Conservation (phyloP, 345 rosid species). For the Acer yangbiense region DNA sequence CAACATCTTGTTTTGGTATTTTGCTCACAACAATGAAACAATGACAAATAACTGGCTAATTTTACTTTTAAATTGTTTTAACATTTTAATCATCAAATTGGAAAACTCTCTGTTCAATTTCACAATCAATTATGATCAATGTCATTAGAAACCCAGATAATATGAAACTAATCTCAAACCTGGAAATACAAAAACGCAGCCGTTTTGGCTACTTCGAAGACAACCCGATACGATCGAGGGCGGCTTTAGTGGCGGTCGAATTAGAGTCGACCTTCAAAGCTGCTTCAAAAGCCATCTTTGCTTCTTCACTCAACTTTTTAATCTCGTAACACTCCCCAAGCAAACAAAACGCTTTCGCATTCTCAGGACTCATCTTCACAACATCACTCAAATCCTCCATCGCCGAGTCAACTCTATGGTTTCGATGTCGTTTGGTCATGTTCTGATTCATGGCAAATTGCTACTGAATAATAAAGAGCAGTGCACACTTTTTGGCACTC, state of each 20-base stretch:
- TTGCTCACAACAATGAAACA: no score
- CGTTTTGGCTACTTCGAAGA: not conserved
- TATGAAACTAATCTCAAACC: not conserved
- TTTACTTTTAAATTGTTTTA: no score
- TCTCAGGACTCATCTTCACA: conserved; percentile 32
- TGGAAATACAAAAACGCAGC: no score
- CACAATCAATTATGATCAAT: not conserved
- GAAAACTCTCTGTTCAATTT: no score
- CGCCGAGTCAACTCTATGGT: conserved; percentile 47
- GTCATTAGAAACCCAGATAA: no score
- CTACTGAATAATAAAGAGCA: no score
- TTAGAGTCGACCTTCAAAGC: conserved; percentile 46
- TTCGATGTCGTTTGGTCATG: no score
- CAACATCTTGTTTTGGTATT: no score
- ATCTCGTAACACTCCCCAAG: conserved; percentile 63
- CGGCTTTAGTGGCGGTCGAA: conserved; percentile 36
- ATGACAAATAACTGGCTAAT: no score
- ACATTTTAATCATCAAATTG: no score
- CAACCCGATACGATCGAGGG: conserved; percentile 37
- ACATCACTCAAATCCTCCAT: conserved; percentile 51
- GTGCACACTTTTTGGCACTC: no score
- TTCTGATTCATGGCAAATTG: no score
- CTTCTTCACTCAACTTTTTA: conserved; percentile 51
- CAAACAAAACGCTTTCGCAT: conserved; percentile 39
- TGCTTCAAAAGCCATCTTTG: conserved; percentile 44